Conservation (phyloP, 1,284 basidiomycete genomes). For the Singerocomus inundabilis region DNA sequence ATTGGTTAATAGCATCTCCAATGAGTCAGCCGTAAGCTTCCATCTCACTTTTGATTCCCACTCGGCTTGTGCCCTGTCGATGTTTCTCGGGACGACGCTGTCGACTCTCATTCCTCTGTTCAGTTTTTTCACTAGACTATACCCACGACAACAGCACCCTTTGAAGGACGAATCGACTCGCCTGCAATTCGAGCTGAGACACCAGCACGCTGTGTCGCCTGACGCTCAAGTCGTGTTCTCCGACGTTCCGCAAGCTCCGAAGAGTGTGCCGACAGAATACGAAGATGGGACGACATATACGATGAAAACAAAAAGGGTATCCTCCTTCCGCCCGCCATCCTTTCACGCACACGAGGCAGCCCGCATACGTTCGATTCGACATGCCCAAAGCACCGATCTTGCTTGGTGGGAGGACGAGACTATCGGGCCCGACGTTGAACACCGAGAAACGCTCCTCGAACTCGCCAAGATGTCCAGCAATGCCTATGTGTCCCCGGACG, state of each 20-base stretch:
- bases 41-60: neutral
- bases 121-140: slow-evolving; percentile 27
- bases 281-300: slow-evolving; percentile 34
- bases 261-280: slow-evolving; percentile 1
- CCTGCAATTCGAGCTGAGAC: slow-evolving; percentile 62
- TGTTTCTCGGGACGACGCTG: slow-evolving; percentile 47
- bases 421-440: slow-evolving; percentile 69
- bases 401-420: slow-evolving; percentile 66
- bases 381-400: slow-evolving; percentile 46
- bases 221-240: slow-evolving; percentile 59
- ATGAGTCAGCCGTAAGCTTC: slow-evolving; percentile 28
- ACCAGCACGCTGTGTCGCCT: slow-evolving; percentile 59
- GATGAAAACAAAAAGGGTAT: slow-evolving; percentile 40
- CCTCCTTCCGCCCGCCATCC: slow-evolving; percentile 50
- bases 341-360: slow-evolving; percentile 50
- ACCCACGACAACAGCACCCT: slow-evolving; percentile 8
- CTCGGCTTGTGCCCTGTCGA: slow-evolving; percentile 28
- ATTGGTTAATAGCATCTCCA: slow-evolving; percentile 3
- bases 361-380: slow-evolving; percentile 48
- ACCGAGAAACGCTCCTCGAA: slow-evolving; percentile 72
- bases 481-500: slow-evolving; percentile 71
- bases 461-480: slow-evolving; percentile 96
- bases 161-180: slow-evolving; percentile 8
- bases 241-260: slow-evolving; percentile 40
- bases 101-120: slow-evolving; percentile 44